Percentiles rank a stretch among this genome's conserved stretches.
These are phyloP conservation scores for Teratosphaeria nubilosa DNA, from an alignment of 2,329 filamentous ascomycete genomes.

Conservation along the genomic window DNA sequence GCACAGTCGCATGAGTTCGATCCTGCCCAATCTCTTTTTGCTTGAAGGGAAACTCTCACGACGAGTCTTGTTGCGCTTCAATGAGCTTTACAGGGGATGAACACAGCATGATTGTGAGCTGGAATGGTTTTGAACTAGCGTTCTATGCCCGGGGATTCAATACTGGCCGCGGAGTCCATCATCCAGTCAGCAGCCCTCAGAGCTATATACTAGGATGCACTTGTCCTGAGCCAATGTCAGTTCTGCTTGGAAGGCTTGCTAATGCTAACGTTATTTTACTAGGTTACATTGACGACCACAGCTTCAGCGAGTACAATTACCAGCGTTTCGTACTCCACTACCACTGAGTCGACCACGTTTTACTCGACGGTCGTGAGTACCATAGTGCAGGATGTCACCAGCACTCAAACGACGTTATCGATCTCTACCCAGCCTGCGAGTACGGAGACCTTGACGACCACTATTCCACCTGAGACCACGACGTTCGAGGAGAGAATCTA, in stretches of 20 bases:
- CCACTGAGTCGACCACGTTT: neutral
- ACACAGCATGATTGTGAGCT: neutral
- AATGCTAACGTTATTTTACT: neutral
- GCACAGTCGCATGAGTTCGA: neutral
- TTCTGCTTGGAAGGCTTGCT: neutral
- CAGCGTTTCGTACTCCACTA: neutral
- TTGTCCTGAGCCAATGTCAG: too few species aligned
- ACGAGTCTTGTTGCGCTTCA: too few species aligned
- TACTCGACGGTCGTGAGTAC: neutral
- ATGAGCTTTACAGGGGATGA: neutral
- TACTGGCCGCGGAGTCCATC: too few species aligned
- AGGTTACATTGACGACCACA: neutral
- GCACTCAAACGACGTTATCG: neutral
- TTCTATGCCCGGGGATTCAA: neutral
- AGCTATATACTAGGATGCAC: too few species aligned
- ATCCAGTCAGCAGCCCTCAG: too few species aligned
- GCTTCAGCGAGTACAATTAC: neutral
- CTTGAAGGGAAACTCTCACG: too few species aligned
- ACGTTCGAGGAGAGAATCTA: neutral
- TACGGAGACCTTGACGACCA: neutral
- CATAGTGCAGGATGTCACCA: neutral
- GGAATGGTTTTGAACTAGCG: neutral
- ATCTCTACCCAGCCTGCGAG: neutral
- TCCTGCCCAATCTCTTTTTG: too few species aligned
- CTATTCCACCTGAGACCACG: too few species aligned